These are phyloP conservation scores for Halophytophthora polymorphica DNA, from an alignment of 352 stramenopile genomes.

Conservation along the genomic window DNA sequence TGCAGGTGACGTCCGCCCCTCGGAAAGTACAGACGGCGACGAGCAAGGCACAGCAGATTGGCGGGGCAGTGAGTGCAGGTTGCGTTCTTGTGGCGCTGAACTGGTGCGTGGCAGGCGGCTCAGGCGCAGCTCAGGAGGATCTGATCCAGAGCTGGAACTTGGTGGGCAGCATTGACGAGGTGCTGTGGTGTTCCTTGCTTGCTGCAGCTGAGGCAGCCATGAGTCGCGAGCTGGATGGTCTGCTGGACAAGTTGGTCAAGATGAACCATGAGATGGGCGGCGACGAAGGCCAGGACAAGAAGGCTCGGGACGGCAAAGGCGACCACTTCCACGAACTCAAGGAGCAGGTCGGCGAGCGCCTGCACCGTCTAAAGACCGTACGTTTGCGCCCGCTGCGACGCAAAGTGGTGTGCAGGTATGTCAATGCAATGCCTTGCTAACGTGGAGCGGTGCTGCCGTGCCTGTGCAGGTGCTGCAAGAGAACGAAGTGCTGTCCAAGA, in stretches of 20 bases:
- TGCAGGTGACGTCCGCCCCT: too few species aligned
- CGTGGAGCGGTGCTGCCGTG: conserved; percentile 3
- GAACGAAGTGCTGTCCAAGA: conserved; percentile 56
- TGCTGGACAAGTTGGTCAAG: conserved; percentile 67
- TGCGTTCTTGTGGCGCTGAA: not conserved
- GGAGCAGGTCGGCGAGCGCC: conserved; percentile 68
- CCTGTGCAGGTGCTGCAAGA: conserved; percentile 64
- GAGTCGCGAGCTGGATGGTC: conserved; percentile 75
- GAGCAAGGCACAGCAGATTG: too few species aligned
- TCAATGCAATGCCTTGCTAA: not conserved
- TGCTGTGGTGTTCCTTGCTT: conserved; percentile 19
- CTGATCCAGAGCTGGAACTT: conserved; percentile 20
- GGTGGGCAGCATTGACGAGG: conserved; percentile 24
- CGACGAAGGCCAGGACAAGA: conserved; percentile 66
- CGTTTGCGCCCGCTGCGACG: not conserved
- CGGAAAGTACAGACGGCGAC: too few species aligned
- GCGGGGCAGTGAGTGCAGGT: not conserved
- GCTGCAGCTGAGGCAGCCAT: conserved; percentile 22
- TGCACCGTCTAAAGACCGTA: conserved; percentile 79
- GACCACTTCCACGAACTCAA: conserved; percentile 84
- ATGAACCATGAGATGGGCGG: conserved; percentile 83
- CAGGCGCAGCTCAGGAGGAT: not conserved
- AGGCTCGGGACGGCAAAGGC: conserved; percentile 48
- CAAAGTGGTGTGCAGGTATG: not conserved
- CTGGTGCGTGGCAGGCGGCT: not conserved